Evolutionary conservation across 1,284 basidiomycete species (phyloP).

Genomic region (Leccinum solheimii): DNA sequence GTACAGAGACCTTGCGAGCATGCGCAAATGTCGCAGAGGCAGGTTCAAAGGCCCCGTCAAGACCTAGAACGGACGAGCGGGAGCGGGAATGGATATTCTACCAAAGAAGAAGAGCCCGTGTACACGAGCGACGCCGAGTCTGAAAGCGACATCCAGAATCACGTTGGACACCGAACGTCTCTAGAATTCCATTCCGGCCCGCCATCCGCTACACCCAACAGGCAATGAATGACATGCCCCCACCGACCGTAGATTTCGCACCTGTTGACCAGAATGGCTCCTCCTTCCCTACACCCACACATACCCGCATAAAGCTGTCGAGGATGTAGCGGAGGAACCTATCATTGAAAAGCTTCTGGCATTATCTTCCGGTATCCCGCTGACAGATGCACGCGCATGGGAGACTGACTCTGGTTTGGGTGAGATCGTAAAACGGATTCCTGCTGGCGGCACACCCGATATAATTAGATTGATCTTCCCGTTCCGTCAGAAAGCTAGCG

Average conservation of each 20-base stretch:
- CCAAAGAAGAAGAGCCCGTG: conserved; percentile 19
- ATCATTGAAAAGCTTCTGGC: conserved; percentile 32
- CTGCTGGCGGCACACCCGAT: conserved; percentile 2
- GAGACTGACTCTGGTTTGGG: conserved; percentile 29
- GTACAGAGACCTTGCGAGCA: conserved; percentile 34
- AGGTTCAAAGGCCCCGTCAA: conserved; percentile 36
- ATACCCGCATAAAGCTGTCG: neutral
- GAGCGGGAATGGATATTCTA: conserved; percentile 31
- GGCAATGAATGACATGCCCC: neutral
- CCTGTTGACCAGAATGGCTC: conserved; percentile 7
- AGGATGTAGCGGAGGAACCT: conserved; percentile 25
- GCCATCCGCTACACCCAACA: neutral
- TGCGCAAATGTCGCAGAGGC: conserved; percentile 30
- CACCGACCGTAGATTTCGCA: conserved; percentile 1
- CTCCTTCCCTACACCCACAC: conserved; percentile 20
- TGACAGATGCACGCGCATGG: conserved; percentile 34
- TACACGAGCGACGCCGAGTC: conserved; percentile 26
- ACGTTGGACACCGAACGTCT: neutral
- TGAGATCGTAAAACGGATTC: conserved; percentile 34
- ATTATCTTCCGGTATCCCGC: conserved; percentile 18
- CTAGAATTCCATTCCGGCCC: neutral
- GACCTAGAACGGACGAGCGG: conserved; percentile 27
- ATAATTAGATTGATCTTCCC: neutral
- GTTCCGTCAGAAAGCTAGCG: neutral
- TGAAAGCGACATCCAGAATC: conserved; percentile 20